Evolutionary conservation across 257 asterid genomes (phyloP).

Genomic region (Solanum habrochaites): DNA sequence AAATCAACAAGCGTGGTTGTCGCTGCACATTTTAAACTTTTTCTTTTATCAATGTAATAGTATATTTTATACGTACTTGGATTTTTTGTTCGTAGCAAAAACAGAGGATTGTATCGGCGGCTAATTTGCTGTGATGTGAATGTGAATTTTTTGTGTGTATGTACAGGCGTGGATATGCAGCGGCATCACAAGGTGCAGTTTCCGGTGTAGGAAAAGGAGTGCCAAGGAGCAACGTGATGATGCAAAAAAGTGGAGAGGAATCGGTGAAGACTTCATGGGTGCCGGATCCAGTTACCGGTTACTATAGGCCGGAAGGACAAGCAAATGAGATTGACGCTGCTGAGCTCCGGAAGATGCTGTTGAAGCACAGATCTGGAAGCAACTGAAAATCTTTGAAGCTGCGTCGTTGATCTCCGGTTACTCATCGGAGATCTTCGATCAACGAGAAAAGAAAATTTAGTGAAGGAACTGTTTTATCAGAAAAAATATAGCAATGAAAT

Average conservation of each 20-base stretch:
- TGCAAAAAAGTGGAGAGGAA: slow-evolving; percentile 35
- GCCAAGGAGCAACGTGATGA: slow-evolving; percentile 11
- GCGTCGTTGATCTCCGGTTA: not conserved
- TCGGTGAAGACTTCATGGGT: slow-evolving; percentile 51
- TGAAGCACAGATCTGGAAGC: slow-evolving; percentile 20
- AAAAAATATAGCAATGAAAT: not conserved
- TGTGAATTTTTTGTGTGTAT: not conserved
- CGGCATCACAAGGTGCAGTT: slow-evolving; percentile 11
- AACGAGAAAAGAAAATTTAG: not conserved
- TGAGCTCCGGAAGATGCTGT: slow-evolving; percentile 35
- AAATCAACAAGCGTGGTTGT: not conserved
- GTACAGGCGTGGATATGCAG: slow-evolving; percentile 24
- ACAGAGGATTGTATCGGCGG: not conserved
- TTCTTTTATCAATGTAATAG: not conserved
- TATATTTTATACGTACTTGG: not conserved
- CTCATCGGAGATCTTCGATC: not conserved
- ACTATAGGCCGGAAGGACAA: slow-evolving; percentile 56
- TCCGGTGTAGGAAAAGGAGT: not conserved
- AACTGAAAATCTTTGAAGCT: not conserved
- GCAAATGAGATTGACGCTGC: slow-evolving; percentile 51
- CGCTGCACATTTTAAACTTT: not conserved
- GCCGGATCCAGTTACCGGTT: slow-evolving; percentile 77
- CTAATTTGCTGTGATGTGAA: not conserved
- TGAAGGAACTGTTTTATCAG: not conserved
- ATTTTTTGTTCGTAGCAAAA: not conserved